Conservation (phyloP, 2,329 filamentous ascomycete species). For the Phaeosphaeria sp. region DNA sequence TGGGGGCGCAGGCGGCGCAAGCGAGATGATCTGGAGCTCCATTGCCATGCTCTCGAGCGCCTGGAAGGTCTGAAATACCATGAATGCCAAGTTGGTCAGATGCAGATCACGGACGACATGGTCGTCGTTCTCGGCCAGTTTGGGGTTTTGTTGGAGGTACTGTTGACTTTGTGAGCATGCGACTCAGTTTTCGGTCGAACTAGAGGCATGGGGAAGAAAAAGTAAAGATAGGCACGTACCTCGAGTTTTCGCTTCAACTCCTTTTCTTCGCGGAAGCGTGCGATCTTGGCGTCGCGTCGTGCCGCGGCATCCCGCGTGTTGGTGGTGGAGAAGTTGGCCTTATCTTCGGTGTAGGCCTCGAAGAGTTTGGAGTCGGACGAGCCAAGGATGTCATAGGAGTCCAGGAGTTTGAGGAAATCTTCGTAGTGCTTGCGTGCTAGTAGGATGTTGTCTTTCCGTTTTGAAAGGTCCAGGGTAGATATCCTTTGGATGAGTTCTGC, state of each 20-base stretch:
- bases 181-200: slow-evolving; percentile 14
- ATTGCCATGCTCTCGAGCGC: slow-evolving; percentile 85
- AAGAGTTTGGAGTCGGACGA: slow-evolving; percentile 71
- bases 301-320: slow-evolving; percentile 70
- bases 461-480: slow-evolving; percentile 61
- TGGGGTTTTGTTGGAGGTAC: slow-evolving; percentile 66
- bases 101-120: slow-evolving; percentile 81
- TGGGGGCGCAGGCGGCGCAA: slow-evolving; percentile 67
- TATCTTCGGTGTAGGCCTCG: slow-evolving; percentile 75
- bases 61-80: slow-evolving; percentile 81
- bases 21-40: slow-evolving; percentile 81
- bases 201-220: slow-evolving; percentile 3
- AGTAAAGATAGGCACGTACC: slow-evolving; percentile 48
- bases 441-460: slow-evolving; percentile 65
- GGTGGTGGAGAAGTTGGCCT: slow-evolving; percentile 75
- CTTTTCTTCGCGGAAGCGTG: slow-evolving; percentile 84
- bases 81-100: slow-evolving; percentile 75
- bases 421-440: slow-evolving; percentile 76
- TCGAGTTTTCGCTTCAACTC: slow-evolving; percentile 83
- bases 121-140: slow-evolving; percentile 75
- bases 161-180: slow-evolving; percentile 35
- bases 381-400: slow-evolving; percentile 78
- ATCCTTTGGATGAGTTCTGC: slow-evolving; percentile 80
- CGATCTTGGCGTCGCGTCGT: slow-evolving; percentile 83
- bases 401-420: slow-evolving; percentile 75